Base-by-base conservation (phyloP, 2,329 filamentous ascomycete species). In the Aureobasidium lini region DNA sequence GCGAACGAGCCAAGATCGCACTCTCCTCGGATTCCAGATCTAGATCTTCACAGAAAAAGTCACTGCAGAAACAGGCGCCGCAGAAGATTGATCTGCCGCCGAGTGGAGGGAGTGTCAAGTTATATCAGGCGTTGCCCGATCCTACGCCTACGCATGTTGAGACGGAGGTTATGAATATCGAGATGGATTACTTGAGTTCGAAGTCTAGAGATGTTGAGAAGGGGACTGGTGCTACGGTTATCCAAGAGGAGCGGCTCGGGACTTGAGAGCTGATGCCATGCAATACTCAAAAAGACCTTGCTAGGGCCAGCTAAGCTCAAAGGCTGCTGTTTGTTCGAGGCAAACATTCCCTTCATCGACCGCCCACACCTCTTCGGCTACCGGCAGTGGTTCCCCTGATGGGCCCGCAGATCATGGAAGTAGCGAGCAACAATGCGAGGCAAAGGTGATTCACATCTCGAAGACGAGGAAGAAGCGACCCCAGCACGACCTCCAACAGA, bases 51-150 rank as follows among this genome's bases (percentile, higher is more conserved):
- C 11, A 29, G 32, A n/a, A 8, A 8, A 50, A 40, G 18, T 23
- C 43, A 9, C 10, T 9, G 18, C 43, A 42, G 9, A 23, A 23
- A 23, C 28, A 42, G 6, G 16, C 39, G 11, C 50, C 50, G 8
- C 8, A 43, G 5, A 37, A 3, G 4, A 49, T 49, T 4, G 47
- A 49, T 3, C 3, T 49, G 32, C 47, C 47, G 2, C 39, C 28
- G 15, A 2, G 28, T 4, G 6, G n/a, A 6, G 3, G 13, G 28
- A 1, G 29, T 18, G 39, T 46, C 2, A 43, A 44, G 29, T 34
- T 54, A 11, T 54, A 42, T 34, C 50, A 54, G 13, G 50, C 50
- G 1, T 32, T 54, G 29, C 50, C 50, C 23, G 49, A 52, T 42
- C 49, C 49, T 3, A 49, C 47, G 16, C 47, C 47, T 7, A 49